These are phyloP conservation scores for Elaeagnus macrophylla DNA, from an alignment of 306 rosid genomes.

Conservation along the genomic window DNA sequence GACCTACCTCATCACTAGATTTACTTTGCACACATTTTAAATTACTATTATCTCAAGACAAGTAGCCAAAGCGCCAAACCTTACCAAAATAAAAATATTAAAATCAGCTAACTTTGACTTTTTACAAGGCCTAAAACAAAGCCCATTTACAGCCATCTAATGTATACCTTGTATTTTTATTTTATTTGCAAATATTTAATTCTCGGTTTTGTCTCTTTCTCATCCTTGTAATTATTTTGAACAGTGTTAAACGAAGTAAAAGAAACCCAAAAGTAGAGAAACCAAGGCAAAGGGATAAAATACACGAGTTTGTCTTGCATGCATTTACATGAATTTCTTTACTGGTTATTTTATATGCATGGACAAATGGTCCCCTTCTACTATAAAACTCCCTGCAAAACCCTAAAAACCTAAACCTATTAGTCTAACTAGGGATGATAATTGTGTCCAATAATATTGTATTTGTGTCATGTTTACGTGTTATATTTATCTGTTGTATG, in stretches of 20 bases:
- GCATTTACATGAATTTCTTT: conserved; percentile 29
- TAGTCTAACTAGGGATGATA: too few species aligned
- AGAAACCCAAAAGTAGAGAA: not conserved
- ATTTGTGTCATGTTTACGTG: too few species aligned
- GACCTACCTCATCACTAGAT: not conserved
- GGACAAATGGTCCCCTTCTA: conserved; percentile 32
- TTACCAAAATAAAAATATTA: too few species aligned
- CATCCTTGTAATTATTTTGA: too few species aligned
- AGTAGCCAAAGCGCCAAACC: too few species aligned
- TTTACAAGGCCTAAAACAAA: not conserved
- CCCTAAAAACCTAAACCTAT: conserved; percentile 6
- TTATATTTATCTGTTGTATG: too few species aligned
- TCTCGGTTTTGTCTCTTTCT: too few species aligned
- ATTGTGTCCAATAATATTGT: too few species aligned
- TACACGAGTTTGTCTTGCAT: conserved; percentile 43
- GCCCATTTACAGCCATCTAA: not conserved
- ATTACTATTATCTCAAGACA: too few species aligned
- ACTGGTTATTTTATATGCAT: conserved; percentile 21
- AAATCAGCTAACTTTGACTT: not conserved
- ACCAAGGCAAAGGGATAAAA: conserved; percentile 2
- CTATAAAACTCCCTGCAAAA: not conserved
- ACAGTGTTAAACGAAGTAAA: too few species aligned
- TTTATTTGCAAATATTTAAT: too few species aligned
- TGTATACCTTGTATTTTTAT: not conserved
- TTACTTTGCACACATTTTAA: too few species aligned